phyloP scores from a whole-genome alignment of 495 filamentous ascomycete genomes.

The Darksidea phi region DNA sequence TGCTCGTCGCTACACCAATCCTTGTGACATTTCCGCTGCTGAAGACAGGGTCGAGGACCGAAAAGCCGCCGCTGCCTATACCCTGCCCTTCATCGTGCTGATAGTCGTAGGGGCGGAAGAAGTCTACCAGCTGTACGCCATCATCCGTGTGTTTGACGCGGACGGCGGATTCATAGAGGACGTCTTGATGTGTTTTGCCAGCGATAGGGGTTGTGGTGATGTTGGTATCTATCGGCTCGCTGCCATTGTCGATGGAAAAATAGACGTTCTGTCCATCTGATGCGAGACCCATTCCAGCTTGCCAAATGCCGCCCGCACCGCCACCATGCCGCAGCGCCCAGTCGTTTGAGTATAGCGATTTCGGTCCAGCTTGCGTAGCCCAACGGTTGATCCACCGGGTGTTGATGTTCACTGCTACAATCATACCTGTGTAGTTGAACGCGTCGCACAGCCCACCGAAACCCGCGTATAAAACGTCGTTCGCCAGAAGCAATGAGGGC shows the following conservation, averaged over 20 bases:
- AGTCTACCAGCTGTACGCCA: slow-evolving; percentile 44
- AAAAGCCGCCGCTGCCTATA: slow-evolving; percentile 41
- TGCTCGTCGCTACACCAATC: slow-evolving; percentile 45
- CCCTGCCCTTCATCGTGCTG: slow-evolving; percentile 41
- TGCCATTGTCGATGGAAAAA: slow-evolving; percentile 35
- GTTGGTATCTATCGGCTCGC: not conserved
- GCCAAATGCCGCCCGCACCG: slow-evolving; percentile 48
- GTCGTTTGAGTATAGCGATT: slow-evolving; percentile 29
- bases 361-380: slow-evolving; percentile 43
- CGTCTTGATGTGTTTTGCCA: slow-evolving; percentile 39
- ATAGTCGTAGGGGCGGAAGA: slow-evolving; percentile 50
- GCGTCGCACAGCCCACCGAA: slow-evolving; percentile 50
- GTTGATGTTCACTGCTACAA: slow-evolving; percentile 42
- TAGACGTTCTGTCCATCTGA: slow-evolving; percentile 46
- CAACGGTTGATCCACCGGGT: slow-evolving; percentile 22
- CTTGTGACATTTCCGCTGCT: slow-evolving; percentile 2
- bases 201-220: slow-evolving; percentile 34
- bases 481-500: slow-evolving; percentile 41
- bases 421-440: slow-evolving; percentile 50
- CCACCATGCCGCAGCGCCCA: slow-evolving; percentile 33
- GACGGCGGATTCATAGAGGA: slow-evolving; percentile 45
- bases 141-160: slow-evolving; percentile 39
- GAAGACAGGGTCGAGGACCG: slow-evolving; percentile 45
- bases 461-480: slow-evolving; percentile 41
- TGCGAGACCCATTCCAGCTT: slow-evolving; percentile 47